Evolutionary conservation across 2,329 filamentous ascomycete species (phyloP).

Genomic region (Hysterium pulicare): DNA sequence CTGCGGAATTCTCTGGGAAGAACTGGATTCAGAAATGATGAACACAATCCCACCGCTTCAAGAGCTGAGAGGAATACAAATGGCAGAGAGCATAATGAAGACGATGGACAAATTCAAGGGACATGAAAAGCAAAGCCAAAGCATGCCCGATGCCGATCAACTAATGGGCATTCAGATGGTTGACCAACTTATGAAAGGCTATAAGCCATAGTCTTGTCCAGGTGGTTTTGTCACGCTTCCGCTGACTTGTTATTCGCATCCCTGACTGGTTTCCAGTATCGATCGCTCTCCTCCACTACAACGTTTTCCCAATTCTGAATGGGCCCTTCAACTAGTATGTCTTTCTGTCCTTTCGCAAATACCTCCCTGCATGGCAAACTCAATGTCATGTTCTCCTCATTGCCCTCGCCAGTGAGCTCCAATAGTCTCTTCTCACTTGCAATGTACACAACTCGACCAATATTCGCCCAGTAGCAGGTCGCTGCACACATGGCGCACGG

Average conservation of each 20-base stretch:
- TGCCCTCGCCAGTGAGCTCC: slow-evolving; percentile 45
- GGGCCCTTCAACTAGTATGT: slow-evolving; percentile 50
- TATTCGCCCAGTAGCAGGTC: slow-evolving; percentile 52
- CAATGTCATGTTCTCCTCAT: slow-evolving; percentile 53
- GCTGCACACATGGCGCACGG: slow-evolving; percentile 54
- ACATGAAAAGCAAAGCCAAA: slow-evolving; percentile 4
- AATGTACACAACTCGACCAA: slow-evolving; percentile 51
- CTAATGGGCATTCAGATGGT: slow-evolving; percentile 31
- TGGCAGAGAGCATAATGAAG: slow-evolving; percentile 34
- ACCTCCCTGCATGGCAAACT: slow-evolving; percentile 48
- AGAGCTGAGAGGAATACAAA: slow-evolving; percentile 35
- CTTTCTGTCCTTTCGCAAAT: slow-evolving; percentile 48
- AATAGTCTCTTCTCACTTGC: slow-evolving; percentile 49
- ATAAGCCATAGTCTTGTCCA: no score
- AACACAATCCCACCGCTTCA: slow-evolving; percentile 37
- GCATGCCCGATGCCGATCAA: slow-evolving; percentile 21
- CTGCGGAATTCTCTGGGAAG: slow-evolving; percentile 39
- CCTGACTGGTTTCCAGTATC: slow-evolving; percentile 40
- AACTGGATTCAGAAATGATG: slow-evolving; percentile 34
- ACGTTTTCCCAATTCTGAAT: slow-evolving; percentile 43
- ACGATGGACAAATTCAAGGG: slow-evolving; percentile 11
- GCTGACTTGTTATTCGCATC: no score
- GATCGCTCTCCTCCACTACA: slow-evolving; percentile 45
- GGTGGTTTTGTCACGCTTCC: no score
- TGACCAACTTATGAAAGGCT: slow-evolving; percentile 30